Percentiles rank a stretch among this genome's conserved stretches.
These are phyloP conservation scores for Geoglossum cookeanum DNA, from an alignment of 2,329 filamentous ascomycete genomes.

Conservation along the genomic window DNA sequence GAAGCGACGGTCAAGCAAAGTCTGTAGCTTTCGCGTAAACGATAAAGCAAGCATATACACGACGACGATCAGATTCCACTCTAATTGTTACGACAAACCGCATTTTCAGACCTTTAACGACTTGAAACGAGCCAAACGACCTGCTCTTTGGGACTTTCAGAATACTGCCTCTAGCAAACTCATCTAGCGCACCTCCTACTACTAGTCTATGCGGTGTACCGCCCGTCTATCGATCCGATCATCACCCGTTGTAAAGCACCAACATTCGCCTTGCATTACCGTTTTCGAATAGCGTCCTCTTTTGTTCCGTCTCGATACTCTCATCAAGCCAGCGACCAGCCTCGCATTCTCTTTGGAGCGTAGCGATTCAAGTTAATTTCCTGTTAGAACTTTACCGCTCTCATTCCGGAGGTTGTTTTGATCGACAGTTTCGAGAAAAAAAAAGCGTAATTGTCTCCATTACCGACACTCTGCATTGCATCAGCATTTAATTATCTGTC, in stretches of 20 bases:
- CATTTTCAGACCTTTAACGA: conserved; percentile 18
- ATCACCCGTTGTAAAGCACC: conserved; percentile 2
- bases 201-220: conserved; percentile 4
- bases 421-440: not conserved
- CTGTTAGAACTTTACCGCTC: conserved; percentile 2
- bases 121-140: conserved; percentile 25
- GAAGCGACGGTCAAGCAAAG: conserved; percentile 2
- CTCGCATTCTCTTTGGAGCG: conserved; percentile 1
- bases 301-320: conserved; percentile 1
- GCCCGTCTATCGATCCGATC: conserved; percentile 4
- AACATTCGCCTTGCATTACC: conserved; percentile 1
- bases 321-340: conserved; percentile 1
- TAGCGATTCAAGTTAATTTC: not conserved
- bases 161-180: conserved; percentile 7
- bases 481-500: conserved; percentile 1
- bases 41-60: conserved; percentile 3
- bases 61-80: conserved; percentile 1
- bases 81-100: conserved; percentile 2
- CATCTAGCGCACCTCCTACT: conserved; percentile 13
- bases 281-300: conserved; percentile 3
- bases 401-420: conserved; percentile 3
- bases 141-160: conserved; percentile 15
- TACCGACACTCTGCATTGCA: not conserved
- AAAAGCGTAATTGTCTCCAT: conserved; percentile 2
- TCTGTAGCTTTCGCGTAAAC: conserved; percentile 3